A percentile compares a stretch with the other conserved stretches of the same genome.
These are phyloP conservation scores for Pseudogymnoascus sp. DNA, from an alignment of 2,329 filamentous ascomycete species.

Conservation along the genomic window DNA sequence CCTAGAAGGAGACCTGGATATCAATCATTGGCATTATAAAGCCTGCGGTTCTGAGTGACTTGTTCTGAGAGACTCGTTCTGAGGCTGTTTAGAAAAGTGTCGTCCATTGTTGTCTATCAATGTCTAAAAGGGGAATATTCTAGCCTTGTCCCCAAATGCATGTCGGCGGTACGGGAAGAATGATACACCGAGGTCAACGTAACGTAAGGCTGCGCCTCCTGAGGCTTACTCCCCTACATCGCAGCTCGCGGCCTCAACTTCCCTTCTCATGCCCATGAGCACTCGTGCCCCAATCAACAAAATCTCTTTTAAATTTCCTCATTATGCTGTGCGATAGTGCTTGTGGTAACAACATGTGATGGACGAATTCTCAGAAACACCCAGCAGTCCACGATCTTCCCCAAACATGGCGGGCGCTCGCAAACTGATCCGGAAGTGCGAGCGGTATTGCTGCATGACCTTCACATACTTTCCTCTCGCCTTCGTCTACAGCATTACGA, in stretches of 20 bases:
- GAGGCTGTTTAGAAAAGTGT: too few species aligned
- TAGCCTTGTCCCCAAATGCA: neutral
- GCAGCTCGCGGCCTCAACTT: neutral
- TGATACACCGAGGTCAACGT: neutral
- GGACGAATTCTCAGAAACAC: neutral
- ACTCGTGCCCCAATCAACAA: constrained; percentile 2
- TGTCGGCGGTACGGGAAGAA: neutral
- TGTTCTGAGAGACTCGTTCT: too few species aligned
- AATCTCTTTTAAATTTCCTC: neutral
- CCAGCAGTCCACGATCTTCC: neutral
- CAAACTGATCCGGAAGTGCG: constrained; percentile 44
- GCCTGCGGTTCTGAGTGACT: neutral
- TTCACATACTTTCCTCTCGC: constrained; percentile 77
- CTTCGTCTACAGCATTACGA: constrained; percentile 85
- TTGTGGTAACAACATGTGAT: constrained; percentile 3
- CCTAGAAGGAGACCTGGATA: neutral
- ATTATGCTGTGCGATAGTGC: neutral
- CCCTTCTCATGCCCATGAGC: neutral
- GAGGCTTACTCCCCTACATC: neutral
- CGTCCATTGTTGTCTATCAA: neutral
- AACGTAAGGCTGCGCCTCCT: constrained; percentile 7
- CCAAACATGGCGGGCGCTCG: constrained; percentile 2
- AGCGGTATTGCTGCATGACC: constrained; percentile 75
- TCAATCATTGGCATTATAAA: neutral
- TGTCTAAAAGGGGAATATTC: neutral